Base-by-base conservation (phyloP, 176 grass and related monocot species). In the Eleusine indica region DNA sequence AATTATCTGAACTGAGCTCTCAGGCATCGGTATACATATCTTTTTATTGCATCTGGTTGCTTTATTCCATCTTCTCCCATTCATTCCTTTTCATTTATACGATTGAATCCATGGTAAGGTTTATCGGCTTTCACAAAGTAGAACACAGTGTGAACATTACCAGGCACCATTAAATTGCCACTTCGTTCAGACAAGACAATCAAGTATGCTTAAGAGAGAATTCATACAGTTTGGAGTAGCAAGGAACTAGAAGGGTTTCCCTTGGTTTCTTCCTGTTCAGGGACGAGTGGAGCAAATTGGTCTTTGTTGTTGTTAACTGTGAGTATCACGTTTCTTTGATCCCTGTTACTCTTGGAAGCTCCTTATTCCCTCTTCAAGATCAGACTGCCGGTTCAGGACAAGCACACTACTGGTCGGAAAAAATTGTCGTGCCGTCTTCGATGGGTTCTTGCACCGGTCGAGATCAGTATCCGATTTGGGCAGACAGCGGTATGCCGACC, bases 1-100 rank as follows among this genome's bases (percentile, higher is more conserved):
- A 77, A 76, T 41, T 76, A 70, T 54, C 46, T 75, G 82, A 70
- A 86, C 66, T 82, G 67, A 82, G 65, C 48, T 82, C 57, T 83
- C 72, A 86, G 22, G 13, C 57, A 82, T 48, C 44, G 2, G 7
- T 51, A 78, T 82, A 16, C 83, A 86, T 86, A 14, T 19, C 38
- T 15, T 73, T 66, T 67, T 57, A 18, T 77, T 71, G 57, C 73
- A 78, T 73, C 78, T 54, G 28, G 19, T 15, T 71, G 66, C 78
- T 85, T 81, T 83, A 83, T 83, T 88, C 80, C 44, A 66, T 56
- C 44, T 43, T 51, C 66, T 82, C 35, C 44, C 73, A 73, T 64
- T 83, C 79, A 43, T 40, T 65, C 80, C 35, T 77, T 87, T 83
- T 71, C 4, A 13, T 38, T 74, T 28, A 38, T 43, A 35, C 2